phyloP scores from a whole-genome alignment of 768 basidiomycete species.

The Lactifluus echinatus region DNA sequence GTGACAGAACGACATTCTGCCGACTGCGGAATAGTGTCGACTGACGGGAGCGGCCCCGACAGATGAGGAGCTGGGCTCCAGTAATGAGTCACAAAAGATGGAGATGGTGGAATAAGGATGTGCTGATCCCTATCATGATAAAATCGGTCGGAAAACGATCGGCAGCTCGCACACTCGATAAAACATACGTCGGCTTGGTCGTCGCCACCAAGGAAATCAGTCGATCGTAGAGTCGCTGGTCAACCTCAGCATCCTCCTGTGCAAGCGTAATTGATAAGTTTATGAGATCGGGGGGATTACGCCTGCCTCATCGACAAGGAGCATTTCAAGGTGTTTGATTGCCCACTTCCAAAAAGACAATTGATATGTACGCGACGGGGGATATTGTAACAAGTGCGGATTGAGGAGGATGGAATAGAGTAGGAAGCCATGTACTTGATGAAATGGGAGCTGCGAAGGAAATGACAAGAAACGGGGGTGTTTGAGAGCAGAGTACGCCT shows the following conservation, averaged over 20 bases:
- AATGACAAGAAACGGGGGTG: constrained; percentile 36
- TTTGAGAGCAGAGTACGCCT: constrained; percentile 44
- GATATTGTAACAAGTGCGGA: constrained; percentile 45
- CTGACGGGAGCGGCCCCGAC: neutral
- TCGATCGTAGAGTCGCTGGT: constrained; percentile 54
- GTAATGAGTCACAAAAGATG: constrained; percentile 60
- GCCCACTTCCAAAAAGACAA: constrained; percentile 67
- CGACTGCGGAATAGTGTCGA: neutral
- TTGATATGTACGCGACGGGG: constrained; percentile 59
- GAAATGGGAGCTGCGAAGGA: constrained; percentile 33
- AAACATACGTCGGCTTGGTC: constrained; percentile 26
- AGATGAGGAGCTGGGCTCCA: constrained; percentile 32
- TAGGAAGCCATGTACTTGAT: constrained; percentile 45
- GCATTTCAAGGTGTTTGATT: constrained; percentile 44
- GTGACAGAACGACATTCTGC: constrained; percentile 39
- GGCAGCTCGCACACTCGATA: constrained; percentile 21
- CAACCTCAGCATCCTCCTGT: constrained; percentile 50
- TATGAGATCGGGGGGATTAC: neutral
- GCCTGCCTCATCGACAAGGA: constrained; percentile 41
- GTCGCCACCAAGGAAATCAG: constrained; percentile 40
- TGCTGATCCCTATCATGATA: constrained; percentile 18
- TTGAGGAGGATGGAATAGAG: constrained; percentile 43
- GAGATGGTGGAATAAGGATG: constrained; percentile 30
- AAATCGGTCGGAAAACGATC: constrained; percentile 21
- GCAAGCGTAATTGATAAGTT: constrained; percentile 12